phyloP scores from a whole-genome alignment of 78 protist species.

The Protostelium mycophagum region DNA sequence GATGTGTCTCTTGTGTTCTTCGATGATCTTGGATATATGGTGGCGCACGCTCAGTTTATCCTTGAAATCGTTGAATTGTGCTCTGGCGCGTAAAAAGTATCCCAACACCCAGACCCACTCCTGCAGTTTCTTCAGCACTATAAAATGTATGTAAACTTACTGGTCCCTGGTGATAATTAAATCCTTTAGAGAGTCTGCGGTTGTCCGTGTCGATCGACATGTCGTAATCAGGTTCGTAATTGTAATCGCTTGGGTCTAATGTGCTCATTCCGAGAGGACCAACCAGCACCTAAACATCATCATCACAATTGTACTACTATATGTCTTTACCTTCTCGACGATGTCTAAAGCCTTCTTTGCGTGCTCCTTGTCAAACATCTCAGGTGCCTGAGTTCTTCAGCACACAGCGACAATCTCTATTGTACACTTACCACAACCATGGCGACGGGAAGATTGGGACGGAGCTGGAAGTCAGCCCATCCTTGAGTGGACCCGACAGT shows the following conservation, averaged over 20 bases:
- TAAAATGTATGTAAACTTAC: slow-evolving; percentile 39
- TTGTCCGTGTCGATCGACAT: slow-evolving; percentile 70
- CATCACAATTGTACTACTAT: neutral
- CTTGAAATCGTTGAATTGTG: neutral
- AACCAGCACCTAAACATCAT: neutral
- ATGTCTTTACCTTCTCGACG: neutral
- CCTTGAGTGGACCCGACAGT: slow-evolving; percentile 56
- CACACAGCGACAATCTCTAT: neutral
- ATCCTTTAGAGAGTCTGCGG: slow-evolving; percentile 68
- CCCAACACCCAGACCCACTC: slow-evolving; percentile 82
- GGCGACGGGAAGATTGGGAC: slow-evolving; percentile 86
- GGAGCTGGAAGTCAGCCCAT: slow-evolving; percentile 80
- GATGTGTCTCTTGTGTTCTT: slow-evolving; percentile 13
- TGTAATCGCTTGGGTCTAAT: slow-evolving; percentile 72
- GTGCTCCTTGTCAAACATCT: slow-evolving; percentile 38
- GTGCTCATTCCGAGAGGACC: slow-evolving; percentile 83
- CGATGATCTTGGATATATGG: neutral
- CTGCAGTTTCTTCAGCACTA: slow-evolving; percentile 31
- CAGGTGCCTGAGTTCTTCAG: slow-evolving; percentile 55
- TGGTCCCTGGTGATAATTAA: slow-evolving; percentile 92
- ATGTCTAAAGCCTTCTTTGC: slow-evolving; percentile 20
- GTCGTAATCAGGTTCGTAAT: slow-evolving; percentile 75
- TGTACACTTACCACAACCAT: slow-evolving; percentile 61
- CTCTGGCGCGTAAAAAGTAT: slow-evolving; percentile 23
- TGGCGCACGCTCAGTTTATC: neutral